phyloP scores from a whole-genome alignment of 345 rosid species.

The Salix exigua region DNA sequence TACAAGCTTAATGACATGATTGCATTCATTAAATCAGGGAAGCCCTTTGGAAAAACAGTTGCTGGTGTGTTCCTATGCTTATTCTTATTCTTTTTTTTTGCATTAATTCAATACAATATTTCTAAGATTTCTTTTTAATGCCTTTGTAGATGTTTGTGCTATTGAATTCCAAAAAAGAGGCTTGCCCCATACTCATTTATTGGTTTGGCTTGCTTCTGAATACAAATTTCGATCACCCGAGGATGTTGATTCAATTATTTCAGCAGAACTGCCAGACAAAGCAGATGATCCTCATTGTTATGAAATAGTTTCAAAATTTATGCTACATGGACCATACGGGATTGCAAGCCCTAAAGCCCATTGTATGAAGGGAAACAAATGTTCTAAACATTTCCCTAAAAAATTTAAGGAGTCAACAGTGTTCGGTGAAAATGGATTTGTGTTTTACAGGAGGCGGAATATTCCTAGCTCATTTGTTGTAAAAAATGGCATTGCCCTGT shows the following conservation, averaged over 20 bases:
- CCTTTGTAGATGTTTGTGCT: background rate
- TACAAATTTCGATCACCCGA: too few species aligned
- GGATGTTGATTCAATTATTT: background rate
- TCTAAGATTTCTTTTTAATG: background rate
- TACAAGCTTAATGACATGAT: background rate
- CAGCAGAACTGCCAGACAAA: too few species aligned
- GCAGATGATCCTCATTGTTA: too few species aligned
- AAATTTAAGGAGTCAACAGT: background rate
- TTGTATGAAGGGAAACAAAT: background rate
- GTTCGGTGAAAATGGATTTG: background rate
- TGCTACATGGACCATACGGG: background rate
- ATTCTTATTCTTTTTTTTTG: background rate
- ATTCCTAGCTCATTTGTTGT: background rate
- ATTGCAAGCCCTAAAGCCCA: background rate
- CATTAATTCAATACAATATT: too few species aligned
- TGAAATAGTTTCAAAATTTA: background rate
- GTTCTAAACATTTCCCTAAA: background rate
- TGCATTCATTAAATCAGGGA: background rate
- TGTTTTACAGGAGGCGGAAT: background rate
- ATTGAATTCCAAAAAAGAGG: background rate
- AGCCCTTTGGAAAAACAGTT: background rate
- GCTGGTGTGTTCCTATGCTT: background rate
- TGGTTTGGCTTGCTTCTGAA: background rate
- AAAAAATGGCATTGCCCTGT: background rate
- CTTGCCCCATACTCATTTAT: background rate